phyloP scores from a whole-genome alignment of 768 basidiomycete species.

The Boletus coccyginus region DNA sequence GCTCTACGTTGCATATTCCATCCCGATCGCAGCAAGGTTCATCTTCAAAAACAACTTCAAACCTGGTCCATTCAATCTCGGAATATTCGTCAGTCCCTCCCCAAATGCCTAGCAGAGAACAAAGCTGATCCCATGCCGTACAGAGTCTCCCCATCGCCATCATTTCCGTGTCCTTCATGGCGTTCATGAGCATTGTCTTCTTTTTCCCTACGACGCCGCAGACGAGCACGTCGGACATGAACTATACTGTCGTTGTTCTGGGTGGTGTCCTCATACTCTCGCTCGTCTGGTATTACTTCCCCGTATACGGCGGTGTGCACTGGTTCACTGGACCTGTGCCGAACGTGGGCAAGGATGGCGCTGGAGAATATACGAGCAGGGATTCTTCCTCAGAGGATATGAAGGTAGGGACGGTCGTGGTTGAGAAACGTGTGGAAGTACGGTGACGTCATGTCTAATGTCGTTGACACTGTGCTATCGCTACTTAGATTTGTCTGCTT shows the following conservation, averaged over 20 bases:
- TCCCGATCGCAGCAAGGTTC: conserved; percentile 52
- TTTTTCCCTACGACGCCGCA: conserved; percentile 58
- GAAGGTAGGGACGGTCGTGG: not conserved
- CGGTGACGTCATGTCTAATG: not conserved
- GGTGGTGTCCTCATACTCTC: conserved; percentile 57
- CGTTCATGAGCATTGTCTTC: conserved; percentile 59
- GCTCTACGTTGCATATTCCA: conserved; percentile 45
- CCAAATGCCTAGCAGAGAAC: not conserved
- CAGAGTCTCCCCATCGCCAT: conserved; percentile 56
- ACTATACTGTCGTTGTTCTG: conserved; percentile 68
- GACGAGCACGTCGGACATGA: conserved; percentile 53
- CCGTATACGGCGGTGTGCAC: conserved; percentile 62
- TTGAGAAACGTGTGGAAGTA: not conserved
- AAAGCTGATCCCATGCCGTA: conserved; percentile 2
- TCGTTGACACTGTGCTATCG: not conserved
- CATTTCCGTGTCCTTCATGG: conserved; percentile 62
- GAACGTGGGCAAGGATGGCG: conserved; percentile 33
- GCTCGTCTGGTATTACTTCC: conserved; percentile 65
- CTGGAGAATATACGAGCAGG: not conserved
- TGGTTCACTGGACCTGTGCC: conserved; percentile 73
- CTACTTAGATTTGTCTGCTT: not conserved
- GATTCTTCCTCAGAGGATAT: not conserved
- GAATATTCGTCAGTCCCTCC: conserved; percentile 36
- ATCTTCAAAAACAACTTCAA: conserved; percentile 44
- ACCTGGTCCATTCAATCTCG: conserved; percentile 49